A percentile compares a stretch with the other conserved stretches of the same genome.
These are phyloP conservation scores for Penicillium frequentans DNA, from an alignment of 2,329 filamentous ascomycete species.

Conservation along the genomic window DNA sequence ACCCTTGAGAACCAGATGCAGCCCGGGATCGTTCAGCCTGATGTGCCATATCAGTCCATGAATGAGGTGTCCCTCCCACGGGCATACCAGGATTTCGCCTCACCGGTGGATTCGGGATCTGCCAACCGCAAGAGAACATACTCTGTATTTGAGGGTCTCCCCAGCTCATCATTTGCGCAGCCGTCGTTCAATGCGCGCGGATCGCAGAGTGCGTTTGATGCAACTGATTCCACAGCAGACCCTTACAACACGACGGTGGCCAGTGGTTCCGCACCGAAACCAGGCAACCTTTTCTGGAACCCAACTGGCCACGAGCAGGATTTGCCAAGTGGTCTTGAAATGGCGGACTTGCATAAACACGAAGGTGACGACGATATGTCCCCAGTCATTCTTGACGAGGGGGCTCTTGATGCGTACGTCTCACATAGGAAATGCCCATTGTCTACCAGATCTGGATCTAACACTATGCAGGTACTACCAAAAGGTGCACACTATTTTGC, in stretches of 20 bases:
- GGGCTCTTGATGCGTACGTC: constrained; percentile 41
- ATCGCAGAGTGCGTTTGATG: constrained; percentile 38
- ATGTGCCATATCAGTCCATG: constrained; percentile 46
- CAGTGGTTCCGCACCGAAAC: constrained; percentile 32
- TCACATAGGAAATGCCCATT: background rate
- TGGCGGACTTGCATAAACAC: constrained; percentile 32
- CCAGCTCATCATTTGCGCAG: constrained; percentile 43
- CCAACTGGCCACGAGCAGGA: constrained; percentile 33
- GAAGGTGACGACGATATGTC: constrained; percentile 36
- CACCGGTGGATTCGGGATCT: constrained; percentile 47
- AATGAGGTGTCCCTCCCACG: constrained; percentile 43
- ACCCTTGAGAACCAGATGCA: constrained; percentile 76
- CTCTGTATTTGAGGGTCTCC: constrained; percentile 50
- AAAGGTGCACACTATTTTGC: constrained; percentile 42
- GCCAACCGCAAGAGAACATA: constrained; percentile 50
- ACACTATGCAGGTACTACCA: constrained; percentile 39
- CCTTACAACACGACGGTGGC: constrained; percentile 40
- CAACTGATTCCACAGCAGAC: constrained; percentile 31
- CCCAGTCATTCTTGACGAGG: constrained; percentile 38
- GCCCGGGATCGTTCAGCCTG: constrained; percentile 39
- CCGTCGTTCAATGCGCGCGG: constrained; percentile 36
- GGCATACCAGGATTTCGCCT: constrained; percentile 55
- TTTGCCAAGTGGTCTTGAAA: constrained; percentile 32
- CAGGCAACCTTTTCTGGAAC: constrained; percentile 41
- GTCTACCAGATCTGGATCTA: background rate